Evolutionary conservation across 2,329 filamentous ascomycete species (phyloP), one percentile per base, ranked within the genome.

Genomic region (Penicillium sp.): DNA sequence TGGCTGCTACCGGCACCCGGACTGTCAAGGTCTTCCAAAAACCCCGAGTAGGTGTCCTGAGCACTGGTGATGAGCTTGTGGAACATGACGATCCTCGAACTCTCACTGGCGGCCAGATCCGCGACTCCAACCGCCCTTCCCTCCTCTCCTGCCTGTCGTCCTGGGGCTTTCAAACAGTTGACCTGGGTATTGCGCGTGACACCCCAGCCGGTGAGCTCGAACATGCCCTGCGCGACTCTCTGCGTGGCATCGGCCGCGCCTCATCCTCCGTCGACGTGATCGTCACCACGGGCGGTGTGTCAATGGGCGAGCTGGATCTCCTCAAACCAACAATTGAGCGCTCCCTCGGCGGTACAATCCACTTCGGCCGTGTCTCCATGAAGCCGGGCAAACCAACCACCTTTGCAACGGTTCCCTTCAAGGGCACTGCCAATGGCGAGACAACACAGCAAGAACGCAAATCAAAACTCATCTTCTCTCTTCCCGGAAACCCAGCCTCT

Each of bases 361-460:
- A 96, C 66, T 98, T 98, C 56, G 93, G 93, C 16, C 84, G 93
- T 3, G 93, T 98, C 2, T 80, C 84, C 39, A 97, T 98, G 93
- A 98, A 98, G 71, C 93, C 93, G 0, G 93, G 93, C 4, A 98
- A 97, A 67, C 93, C 93, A 2, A 96, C 90, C 0, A 98, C 93
- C 0, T 98, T 98, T 64, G 93, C 93, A 2, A 96, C 88, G 0
- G 78, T 97, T 0, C 83, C 87, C 0, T 71, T 78, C 58, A 83
- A 83, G 50, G 56, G 62, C 55, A 10, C 44, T 54, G 10, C 53
- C 53, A 1, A 72, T 78, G n/a, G 51, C n/a, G 17, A 39, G 7
- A 32, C 37, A 17, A 35, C 23, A 4, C 72, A 79, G 43, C 77
- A 78, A 46, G 71, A 78, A 27, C 76, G 81, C 31, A 65, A 80